Base-by-base conservation (phyloP, 2,329 filamentous ascomycete genomes). In the Elsinoe australis region DNA sequence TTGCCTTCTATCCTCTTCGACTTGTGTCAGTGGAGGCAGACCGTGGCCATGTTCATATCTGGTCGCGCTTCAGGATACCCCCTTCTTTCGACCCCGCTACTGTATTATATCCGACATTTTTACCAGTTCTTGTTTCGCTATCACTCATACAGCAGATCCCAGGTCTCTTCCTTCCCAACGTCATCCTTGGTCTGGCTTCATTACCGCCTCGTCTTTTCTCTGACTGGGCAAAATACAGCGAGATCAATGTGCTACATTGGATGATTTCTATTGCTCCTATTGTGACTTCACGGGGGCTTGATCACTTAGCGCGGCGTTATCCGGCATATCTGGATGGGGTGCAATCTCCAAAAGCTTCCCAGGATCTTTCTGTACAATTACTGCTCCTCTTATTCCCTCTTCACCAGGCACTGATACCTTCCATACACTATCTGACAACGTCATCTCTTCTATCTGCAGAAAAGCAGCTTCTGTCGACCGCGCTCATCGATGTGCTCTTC, bases 361-460 rank as follows among this genome's bases (percentile, higher is more conserved):
- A 9, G 7, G 45, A 38, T 8, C 29, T 58, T 15, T 64, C 76
- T 41, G 67, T 73, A 19, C 83, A 88, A 62, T 69, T 69, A 6
- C 66, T 83, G 26, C 71, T 76, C 21, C 69, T 85, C 49, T 66
- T 95, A 49, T 95, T 90, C 61, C 87, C 90, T 12, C 70, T 96
- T 35, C 89, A 95, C 59, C 83, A 86, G 64, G 80, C 80, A 22
- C 70, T 95, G 18, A 80, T 86, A 60, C 72, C 76, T 22, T 79
- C 85, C 22, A 64, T 96, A 49, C 80, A 86, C 58, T 82, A 85
- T 61, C 74, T 96, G 53, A 90, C 89, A 1, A 90, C 87, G 0
- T 94, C 88, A 1, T 95, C 89, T 64, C 74, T 96, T 33, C 73
- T 96, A 45, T 78, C 84, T 1, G 82, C 92, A 4, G 92, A 98